Evolutionary conservation across 768 basidiomycete genomes (phyloP), one percentile per base, ranked within the genome.

Genomic region (Mrakia gelida): DNA sequence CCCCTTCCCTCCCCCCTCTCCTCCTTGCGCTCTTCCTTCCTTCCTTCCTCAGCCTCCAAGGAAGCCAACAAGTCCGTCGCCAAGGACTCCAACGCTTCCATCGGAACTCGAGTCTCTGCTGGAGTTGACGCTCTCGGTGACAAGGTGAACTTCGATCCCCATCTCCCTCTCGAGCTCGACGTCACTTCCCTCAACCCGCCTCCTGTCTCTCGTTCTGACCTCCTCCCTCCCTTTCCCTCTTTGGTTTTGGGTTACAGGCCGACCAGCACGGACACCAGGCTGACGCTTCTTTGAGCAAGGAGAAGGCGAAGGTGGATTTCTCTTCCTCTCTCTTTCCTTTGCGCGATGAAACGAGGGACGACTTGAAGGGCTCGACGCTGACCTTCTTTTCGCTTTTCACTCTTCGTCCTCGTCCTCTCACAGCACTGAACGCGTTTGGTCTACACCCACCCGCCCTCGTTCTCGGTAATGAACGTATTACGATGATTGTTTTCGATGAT

Each of bases 11-110:
- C 38, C 8, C 38, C 8, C 38, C 38, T 38, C 38, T 8, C 3
- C 38, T 38, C 8, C 38, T n/a, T n/a, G n/a, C n/a, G n/a, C n/a
- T n/a, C 38, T 38, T 8, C 38, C 38, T 38, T 38, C 8, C 38
- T 8, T 3, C 8, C 38, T 38, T 38, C 38, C 8, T 8, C 38
- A 38, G 38, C 65, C 7, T 68, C 75, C 59, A 74, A 74, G 73
- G 73, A 61, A 32, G 41, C 56, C 32, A 74, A 62, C 65, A 74
- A 67, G 63, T 32, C 73, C 28, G 74, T 75, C 43, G 74, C 74
- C 45, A 75, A 75, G 75, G 75, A 75, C 65, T 67, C 63, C 16
- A 68, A 75, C 75, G 75, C 75, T 21, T 75, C 75, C 45, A 75
- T 75, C 52, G 63, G 65, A 21, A 75, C 75, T 45, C 75, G 75